phyloP scores from a whole-genome alignment of 306 rosid genomes.

The Echinosophora koreensis region DNA sequence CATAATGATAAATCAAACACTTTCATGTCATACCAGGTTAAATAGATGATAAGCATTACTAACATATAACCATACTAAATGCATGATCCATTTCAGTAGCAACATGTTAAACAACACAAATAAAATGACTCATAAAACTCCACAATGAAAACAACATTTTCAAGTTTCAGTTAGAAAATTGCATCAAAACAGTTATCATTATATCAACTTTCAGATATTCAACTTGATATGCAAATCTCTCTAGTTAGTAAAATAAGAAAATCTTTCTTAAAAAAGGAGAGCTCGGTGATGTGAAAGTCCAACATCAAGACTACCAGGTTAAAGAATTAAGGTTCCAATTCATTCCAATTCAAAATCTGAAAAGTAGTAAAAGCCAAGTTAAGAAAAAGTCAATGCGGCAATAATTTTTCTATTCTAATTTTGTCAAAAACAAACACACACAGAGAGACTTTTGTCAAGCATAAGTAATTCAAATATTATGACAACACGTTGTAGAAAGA shows the following conservation, averaged over 20 bases:
- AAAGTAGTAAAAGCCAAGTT: no score
- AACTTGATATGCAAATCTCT: conserved; percentile 12
- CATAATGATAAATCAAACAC: no score
- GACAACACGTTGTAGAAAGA: no score
- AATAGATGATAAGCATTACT: conserved; percentile 13
- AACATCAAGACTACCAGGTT: conserved; percentile 86
- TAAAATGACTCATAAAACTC: conserved; percentile 19
- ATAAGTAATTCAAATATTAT: no score
- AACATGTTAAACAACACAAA: conserved; percentile 33
- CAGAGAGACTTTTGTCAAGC: no score
- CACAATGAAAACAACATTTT: conserved; percentile 10
- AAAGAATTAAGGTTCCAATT: no score
- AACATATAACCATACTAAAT: conserved; percentile 12
- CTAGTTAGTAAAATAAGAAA: conserved; percentile 31
- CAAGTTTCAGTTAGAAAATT: conserved; percentile 29
- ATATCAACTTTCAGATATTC: conserved; percentile 16
- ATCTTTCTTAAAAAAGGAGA: conserved; percentile 85
- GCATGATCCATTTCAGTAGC: conserved; percentile 23
- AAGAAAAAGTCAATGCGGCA: no score
- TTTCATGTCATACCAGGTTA: background rate
- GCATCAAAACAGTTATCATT: background rate
- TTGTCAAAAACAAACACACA: no score
- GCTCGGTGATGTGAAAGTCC: conserved; percentile 99
- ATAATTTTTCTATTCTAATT: no score
- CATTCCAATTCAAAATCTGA: no score